Percentiles rank a stretch among this genome's conserved stretches.
These are phyloP conservation scores for Alternaria incomplexa DNA, from an alignment of 2,329 filamentous ascomycete species.

Conservation along the genomic window DNA sequence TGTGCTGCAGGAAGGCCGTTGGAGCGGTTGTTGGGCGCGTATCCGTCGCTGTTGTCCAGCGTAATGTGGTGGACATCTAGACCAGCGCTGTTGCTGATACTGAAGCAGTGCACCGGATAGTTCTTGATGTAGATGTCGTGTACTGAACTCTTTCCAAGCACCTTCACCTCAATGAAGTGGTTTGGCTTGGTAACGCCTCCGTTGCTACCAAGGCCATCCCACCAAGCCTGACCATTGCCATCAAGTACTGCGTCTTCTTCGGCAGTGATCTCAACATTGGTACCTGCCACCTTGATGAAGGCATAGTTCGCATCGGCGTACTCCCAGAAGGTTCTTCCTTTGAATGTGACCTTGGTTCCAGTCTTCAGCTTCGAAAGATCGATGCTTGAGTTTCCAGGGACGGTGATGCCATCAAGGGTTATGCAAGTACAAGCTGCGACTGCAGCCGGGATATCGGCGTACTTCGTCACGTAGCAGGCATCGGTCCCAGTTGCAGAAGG, in stretches of 20 bases:
- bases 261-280: conserved; percentile 50
- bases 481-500: conserved; percentile 2
- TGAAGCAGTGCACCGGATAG: conserved; percentile 60
- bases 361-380: conserved; percentile 50
- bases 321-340: conserved; percentile 21
- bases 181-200: conserved; percentile 50
- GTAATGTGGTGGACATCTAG: conserved; percentile 57
- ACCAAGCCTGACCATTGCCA: conserved; percentile 30
- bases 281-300: conserved; percentile 43
- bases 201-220: conserved; percentile 52
- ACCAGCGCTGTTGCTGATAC: conserved; percentile 47
- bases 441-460: conserved; percentile 33
- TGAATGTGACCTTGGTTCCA: conserved; percentile 52
- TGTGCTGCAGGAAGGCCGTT: conserved; percentile 33
- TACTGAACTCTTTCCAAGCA: conserved; percentile 47
- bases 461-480: conserved; percentile 29
- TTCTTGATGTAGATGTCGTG: conserved; percentile 58
- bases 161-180: conserved; percentile 45
- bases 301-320: conserved; percentile 49
- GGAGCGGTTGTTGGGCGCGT: conserved; percentile 38
- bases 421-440: conserved; percentile 53
- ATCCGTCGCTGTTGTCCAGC: conserved; percentile 64
- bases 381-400: conserved; percentile 47
- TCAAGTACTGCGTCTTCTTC: conserved; percentile 42
- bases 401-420: conserved; percentile 48